Evolutionary conservation across 2,329 filamentous ascomycete species (phyloP).

Genomic region (Aureobasidium sp.): DNA sequence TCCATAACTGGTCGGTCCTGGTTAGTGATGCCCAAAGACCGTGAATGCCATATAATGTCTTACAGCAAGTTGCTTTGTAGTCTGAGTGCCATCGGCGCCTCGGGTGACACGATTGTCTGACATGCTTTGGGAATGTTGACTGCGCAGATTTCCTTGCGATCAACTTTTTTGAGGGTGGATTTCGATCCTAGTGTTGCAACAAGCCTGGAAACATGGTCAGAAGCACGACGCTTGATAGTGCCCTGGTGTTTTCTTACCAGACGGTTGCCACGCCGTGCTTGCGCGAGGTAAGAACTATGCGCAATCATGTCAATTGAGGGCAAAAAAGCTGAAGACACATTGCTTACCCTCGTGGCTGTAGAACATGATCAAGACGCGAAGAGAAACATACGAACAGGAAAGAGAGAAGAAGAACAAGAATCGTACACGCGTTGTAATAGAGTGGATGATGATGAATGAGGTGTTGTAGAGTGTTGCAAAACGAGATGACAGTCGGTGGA

Average conservation of each 20-base stretch:
- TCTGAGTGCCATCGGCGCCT: constrained; percentile 79
- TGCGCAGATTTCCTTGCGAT: constrained; percentile 76
- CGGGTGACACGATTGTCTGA: constrained; percentile 76
- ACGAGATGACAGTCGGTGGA: neutral
- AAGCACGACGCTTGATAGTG: neutral
- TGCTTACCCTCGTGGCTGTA: constrained; percentile 86
- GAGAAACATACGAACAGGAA: neutral
- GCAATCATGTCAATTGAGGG: neutral
- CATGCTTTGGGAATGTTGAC: constrained; percentile 85
- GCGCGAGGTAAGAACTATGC: constrained; percentile 66
- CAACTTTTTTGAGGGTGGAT: constrained; percentile 64
- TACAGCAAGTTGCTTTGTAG: constrained; percentile 82
- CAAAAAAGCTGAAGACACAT: neutral
- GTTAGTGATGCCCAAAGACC: neutral
- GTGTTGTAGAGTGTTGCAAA: neutral
- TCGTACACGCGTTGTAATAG: neutral
- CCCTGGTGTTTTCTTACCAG: constrained; percentile 56
- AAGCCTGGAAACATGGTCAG: constrained; percentile 54
- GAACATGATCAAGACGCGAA: constrained; percentile 57
- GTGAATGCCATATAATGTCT: constrained; percentile 25
- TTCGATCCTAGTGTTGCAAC: constrained; percentile 79
- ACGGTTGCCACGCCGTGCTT: constrained; percentile 92
- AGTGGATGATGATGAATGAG: neutral
- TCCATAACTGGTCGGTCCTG: constrained; percentile 54
- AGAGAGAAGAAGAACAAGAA: neutral